A percentile compares a stretch with the other conserved stretches of the same genome.
Conservation (phyloP, 2,329 filamentous ascomycete species). For the Aspergillus sp. region DNA sequence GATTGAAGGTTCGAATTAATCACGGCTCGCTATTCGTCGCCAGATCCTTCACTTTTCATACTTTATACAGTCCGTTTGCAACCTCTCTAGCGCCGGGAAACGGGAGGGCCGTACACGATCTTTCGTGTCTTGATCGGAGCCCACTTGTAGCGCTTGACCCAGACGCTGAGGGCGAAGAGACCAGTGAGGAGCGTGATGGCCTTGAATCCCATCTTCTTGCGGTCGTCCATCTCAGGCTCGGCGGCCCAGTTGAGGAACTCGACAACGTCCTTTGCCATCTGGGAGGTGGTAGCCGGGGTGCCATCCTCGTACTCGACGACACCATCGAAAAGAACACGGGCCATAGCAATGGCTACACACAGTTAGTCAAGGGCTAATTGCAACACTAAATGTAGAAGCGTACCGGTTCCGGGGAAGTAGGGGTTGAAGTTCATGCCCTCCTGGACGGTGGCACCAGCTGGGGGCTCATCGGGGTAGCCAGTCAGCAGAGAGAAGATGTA, state of each 20-base stretch:
- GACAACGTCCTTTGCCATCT: slow-evolving; percentile 99
- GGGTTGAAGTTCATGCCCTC: slow-evolving; percentile 99
- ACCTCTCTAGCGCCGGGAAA: slow-evolving; percentile 40
- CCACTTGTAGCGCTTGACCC: slow-evolving; percentile 99
- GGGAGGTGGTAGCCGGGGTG: slow-evolving; percentile 90
- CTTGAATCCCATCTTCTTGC: slow-evolving; percentile 99
- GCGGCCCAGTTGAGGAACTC: slow-evolving; percentile 99
- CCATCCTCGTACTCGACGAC: slow-evolving; percentile 98
- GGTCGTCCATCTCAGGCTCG: slow-evolving; percentile 98
- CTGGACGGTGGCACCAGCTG: slow-evolving; percentile 82
- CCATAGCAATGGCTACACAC: slow-evolving; percentile 80
- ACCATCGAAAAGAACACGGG: slow-evolving; percentile 95
- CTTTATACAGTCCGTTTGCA: slow-evolving; percentile 35
- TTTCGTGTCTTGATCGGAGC: slow-evolving; percentile 93
- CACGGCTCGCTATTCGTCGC: slow-evolving; percentile 29
- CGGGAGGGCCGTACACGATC: slow-evolving; percentile 81
- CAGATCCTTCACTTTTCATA: slow-evolving; percentile 35
- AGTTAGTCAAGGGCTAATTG: slow-evolving; percentile 10
- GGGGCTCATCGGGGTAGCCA: slow-evolving; percentile 95
- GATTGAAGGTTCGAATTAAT: slow-evolving; percentile 33
- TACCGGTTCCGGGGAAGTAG: slow-evolving; percentile 97
- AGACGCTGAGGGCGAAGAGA: slow-evolving; percentile 85
- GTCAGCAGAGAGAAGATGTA: slow-evolving; percentile 98
- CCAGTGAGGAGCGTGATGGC: slow-evolving; percentile 78
- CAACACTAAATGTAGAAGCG: slow-evolving; percentile 19